phyloP scores from a whole-genome alignment of 2,329 filamentous ascomycete species.

The Dendryphion nanum region DNA sequence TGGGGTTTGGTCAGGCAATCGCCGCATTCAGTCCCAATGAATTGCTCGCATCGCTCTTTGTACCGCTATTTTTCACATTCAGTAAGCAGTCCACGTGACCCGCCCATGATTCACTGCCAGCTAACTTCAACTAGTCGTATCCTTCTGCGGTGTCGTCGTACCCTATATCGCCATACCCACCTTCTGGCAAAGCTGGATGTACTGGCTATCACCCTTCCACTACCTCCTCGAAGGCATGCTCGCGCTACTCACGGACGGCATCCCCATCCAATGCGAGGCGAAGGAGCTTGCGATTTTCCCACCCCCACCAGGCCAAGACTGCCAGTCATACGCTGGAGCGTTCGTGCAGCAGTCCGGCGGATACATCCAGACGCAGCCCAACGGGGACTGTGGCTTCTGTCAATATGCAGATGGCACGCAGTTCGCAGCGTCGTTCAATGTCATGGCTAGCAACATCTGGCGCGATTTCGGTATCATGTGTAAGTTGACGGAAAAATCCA shows the following conservation, averaged over 20 bases:
- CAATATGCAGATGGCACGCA: constrained; percentile 61
- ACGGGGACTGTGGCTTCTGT: constrained; percentile 64
- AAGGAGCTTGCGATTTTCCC: constrained; percentile 61
- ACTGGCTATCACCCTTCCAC: constrained; percentile 62
- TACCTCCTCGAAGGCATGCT: constrained; percentile 66
- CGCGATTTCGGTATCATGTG: constrained; percentile 65
- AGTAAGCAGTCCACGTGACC: constrained; percentile 14
- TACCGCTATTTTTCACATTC: constrained; percentile 68
- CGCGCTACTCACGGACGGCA: constrained; percentile 53
- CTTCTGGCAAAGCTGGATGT: constrained; percentile 61
- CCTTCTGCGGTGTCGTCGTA: constrained; percentile 74
- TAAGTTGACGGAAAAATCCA: constrained; percentile 3
- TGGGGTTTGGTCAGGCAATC: constrained; percentile 66
- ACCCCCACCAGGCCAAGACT: constrained; percentile 59
- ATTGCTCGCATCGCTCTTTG: constrained; percentile 63
- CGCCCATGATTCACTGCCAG: not conserved
- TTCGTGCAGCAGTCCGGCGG: constrained; percentile 58
- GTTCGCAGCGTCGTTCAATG: constrained; percentile 57
- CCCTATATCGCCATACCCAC: constrained; percentile 60
- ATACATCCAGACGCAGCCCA: constrained; percentile 56
- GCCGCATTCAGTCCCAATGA: constrained; percentile 66
- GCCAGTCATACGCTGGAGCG: constrained; percentile 56
- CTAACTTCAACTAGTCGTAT: constrained; percentile 49
- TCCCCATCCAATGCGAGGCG: constrained; percentile 55
- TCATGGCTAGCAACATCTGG: constrained; percentile 63